Conservation (phyloP, 352 stramenopile genomes). For the Phytophthora cryptogea region DNA sequence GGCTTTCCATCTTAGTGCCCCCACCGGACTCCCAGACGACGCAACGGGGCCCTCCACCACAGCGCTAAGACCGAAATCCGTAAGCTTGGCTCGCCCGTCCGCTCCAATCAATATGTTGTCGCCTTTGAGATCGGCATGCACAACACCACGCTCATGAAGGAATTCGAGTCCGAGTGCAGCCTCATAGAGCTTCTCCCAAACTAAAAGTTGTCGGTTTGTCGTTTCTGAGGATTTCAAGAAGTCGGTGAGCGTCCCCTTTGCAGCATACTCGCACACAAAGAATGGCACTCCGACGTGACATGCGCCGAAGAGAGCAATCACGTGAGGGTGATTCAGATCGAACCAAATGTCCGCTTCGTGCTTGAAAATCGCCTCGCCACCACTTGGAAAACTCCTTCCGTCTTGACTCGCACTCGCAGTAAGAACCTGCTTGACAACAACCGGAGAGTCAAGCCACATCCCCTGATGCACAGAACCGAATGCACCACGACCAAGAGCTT, state of each 20-base stretch:
- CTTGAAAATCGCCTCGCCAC: constrained; percentile 17
- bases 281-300: constrained; percentile 29
- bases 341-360: constrained; percentile 31
- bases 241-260: constrained; percentile 15
- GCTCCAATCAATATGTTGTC: constrained; percentile 36
- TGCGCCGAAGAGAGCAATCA: constrained; percentile 30
- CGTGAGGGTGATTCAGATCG: constrained; percentile 26
- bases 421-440: constrained; percentile 29
- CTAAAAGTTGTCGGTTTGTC: background rate
- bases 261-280: constrained; percentile 32
- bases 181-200: constrained; percentile 31
- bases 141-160: constrained; percentile 22
- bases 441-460: constrained; percentile 13
- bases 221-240: constrained; percentile 12
- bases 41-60: background rate
- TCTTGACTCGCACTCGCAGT: background rate
- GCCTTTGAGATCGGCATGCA: constrained; percentile 30
- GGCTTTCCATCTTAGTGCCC: constrained; percentile 23
- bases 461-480: constrained; percentile 29
- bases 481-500: constrained; percentile 13
- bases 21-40: constrained; percentile 12
- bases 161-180: constrained; percentile 28
- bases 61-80: constrained; percentile 33
- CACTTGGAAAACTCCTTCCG: background rate
- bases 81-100: constrained; percentile 31